Base-by-base conservation (phyloP, 2,329 filamentous ascomycete genomes). In the Sporothrix dimorphospora region DNA sequence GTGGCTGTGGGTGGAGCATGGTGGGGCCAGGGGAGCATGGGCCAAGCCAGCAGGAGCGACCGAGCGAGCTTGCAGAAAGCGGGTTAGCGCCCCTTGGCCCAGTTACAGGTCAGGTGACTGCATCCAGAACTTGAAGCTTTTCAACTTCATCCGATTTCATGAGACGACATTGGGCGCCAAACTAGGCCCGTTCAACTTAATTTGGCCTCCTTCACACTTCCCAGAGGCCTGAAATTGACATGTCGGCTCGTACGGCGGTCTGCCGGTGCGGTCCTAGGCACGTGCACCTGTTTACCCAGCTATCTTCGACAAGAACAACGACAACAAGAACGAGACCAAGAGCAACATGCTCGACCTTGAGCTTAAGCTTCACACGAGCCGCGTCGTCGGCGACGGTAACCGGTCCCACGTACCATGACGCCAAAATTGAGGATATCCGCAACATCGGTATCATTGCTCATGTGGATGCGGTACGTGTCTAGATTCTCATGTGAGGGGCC, bases 401-500 rank as follows among this genome's bases (percentile, higher is more conserved):
- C 1, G 53, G 45, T 24, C 40, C 77, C 8, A 61, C 72, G 1
- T 77, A 81, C 51, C 77, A 81, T 42, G 82, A 82, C 61, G 78
- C 79, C 40, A 78, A 77, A 24, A 83, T 90, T 21, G 85, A 88
- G 51, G 88, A 88, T 77, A 96, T 94, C 69, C 88, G 95, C 77
- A 99, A 99, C 79, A 98, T 99, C 79, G 96, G 96, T 74, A 98
- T 99, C 76, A 98, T 99, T 81, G 96, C 96, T 73, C 96, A 99
- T 81, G 97, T 99, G 75, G 96, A 98, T 89, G 96, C 96, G 72
- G 87, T 89, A 38, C 6, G 70, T 53, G 19, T n/a, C 16, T 7
- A 27, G 24, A 80, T 14, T 14, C 45, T n/a, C 16, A 11, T 19
- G 3, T 24, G 4, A n/a, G 65, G 30, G 5, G 21, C 21, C 1